Conservation (phyloP, 2,329 filamentous ascomycete genomes). For the Podosphaera fusca region DNA sequence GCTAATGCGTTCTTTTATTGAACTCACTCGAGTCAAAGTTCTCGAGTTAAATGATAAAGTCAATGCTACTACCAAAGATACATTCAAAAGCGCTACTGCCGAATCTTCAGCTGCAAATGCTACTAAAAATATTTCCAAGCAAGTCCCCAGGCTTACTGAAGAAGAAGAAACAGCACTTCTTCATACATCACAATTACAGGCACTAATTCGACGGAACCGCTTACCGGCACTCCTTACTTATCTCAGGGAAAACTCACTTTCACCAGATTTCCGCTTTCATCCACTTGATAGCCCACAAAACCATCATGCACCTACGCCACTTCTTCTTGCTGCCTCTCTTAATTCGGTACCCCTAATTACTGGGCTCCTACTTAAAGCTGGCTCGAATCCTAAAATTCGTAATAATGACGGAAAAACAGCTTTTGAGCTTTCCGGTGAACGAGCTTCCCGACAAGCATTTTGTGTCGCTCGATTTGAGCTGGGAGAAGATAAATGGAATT, state of each 20-base stretch:
- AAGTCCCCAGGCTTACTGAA: slow-evolving; percentile 42
- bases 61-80: slow-evolving; percentile 24
- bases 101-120: slow-evolving; percentile 19
- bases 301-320: slow-evolving; percentile 53
- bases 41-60: slow-evolving; percentile 49
- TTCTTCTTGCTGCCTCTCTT: slow-evolving; percentile 68
- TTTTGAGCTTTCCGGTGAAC: slow-evolving; percentile 72
- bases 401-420: slow-evolving; percentile 64
- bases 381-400: slow-evolving; percentile 45
- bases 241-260: slow-evolving; percentile 49
- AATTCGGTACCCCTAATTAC: slow-evolving; percentile 57
- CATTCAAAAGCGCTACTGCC: slow-evolving; percentile 24
- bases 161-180: slow-evolving; percentile 64
- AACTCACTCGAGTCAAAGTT: slow-evolving; percentile 77
- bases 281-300: slow-evolving; percentile 42
- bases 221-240: slow-evolving; percentile 72
- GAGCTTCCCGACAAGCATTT: slow-evolving; percentile 72
- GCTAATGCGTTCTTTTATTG: slow-evolving; percentile 81
- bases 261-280: slow-evolving; percentile 50
- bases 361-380: slow-evolving; percentile 52
- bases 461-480: slow-evolving; percentile 65
- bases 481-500: slow-evolving; percentile 55
- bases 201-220: slow-evolving; percentile 72
- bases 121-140: slow-evolving; percentile 23
- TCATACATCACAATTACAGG: slow-evolving; percentile 75